Base-by-base conservation (phyloP, 73 alveolate species). In the Paraurostyla sp. region DNA sequence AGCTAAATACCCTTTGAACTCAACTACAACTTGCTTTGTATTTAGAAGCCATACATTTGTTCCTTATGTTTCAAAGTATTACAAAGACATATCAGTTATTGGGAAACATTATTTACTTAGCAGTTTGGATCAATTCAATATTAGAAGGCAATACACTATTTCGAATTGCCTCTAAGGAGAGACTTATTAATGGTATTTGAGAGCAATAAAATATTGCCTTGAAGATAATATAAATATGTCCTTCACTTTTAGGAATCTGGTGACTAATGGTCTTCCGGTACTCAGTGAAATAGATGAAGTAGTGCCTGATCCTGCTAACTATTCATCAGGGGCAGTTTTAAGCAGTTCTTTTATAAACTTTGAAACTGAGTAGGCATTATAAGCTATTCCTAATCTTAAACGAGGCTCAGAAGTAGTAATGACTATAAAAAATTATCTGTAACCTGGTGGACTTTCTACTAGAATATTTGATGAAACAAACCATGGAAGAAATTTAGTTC, bases 91-190 rank as follows among this genome's bases (percentile, higher is more conserved):
- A 6, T 48, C 16, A 43, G 20, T n/a, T 13, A 73, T 73, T 45
- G 87, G 87, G 13, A 73, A 73, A 57, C 87, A 73, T 30, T 73
- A 73, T 50, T 43, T 73, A 6, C 27, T 73, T 2, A 65, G 82
- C 58, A 65, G 82, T 38, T 38, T 65, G 3, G 87, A 73, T 73
- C 32, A 73, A 43, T 48, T 48, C 20, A 11, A 32, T 3, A 42
- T 52, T 1, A 49, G 78, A 54, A 49, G 89, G 30, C 80, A 78
- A 45, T 78, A 78, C 40, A 78, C 89, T 11, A 54, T 78, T 11
- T 51, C 80, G 6, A 78, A 78, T 38, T 78, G 89, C 49, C 20
- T 78, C 25, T 40, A 65, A 38, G 82, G 82, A 1, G 82, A 65
- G 29, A 65, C 82, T 9, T 65, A 65, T 38, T 30, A 65, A 32